Evolutionary conservation across 129 eudicot species (phyloP).

Genomic region (Erigeron canadensis): DNA sequence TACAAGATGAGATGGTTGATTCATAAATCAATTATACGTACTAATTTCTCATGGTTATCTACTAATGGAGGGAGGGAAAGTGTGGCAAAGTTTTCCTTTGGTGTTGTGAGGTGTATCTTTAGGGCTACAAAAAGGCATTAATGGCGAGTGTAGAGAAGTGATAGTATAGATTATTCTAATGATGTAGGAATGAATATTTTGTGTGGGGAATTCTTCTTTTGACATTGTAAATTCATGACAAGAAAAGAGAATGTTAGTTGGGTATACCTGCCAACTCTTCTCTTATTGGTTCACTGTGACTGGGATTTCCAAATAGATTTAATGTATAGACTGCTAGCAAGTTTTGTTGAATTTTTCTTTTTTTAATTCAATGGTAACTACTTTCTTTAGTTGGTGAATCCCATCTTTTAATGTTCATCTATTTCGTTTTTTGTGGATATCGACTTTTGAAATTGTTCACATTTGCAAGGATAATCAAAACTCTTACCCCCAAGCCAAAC

Average conservation of each 20-base stretch:
- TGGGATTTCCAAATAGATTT: conserved; percentile 2
- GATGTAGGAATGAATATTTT: conserved; percentile 8
- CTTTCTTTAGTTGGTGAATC: too few species aligned
- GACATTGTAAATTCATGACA: conserved; percentile 25
- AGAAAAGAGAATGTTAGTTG: conserved; percentile 19
- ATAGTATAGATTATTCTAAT: conserved; percentile 13
- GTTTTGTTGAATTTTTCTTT: background rate
- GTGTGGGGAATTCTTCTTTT: conserved; percentile 10
- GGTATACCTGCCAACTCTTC: conserved; percentile 27
- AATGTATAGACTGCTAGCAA: conserved; percentile 5
- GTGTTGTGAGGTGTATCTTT: background rate
- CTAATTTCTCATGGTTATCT: background rate
- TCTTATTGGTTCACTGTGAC: background rate
- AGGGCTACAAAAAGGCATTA: background rate
- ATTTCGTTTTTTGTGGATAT: too few species aligned
- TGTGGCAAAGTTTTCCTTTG: background rate
- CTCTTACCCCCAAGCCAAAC: too few species aligned
- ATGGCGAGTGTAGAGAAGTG: conserved; percentile 9
- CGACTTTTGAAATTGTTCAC: too few species aligned
- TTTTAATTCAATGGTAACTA: background rate
- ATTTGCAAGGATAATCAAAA: too few species aligned
- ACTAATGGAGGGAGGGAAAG: background rate
- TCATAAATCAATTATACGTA: conserved; percentile 28
- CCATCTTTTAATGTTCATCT: too few species aligned
- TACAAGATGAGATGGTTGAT: conserved; percentile 94